phyloP scores from a whole-genome alignment of 306 rosid genomes.

The Luffa acutangula region DNA sequence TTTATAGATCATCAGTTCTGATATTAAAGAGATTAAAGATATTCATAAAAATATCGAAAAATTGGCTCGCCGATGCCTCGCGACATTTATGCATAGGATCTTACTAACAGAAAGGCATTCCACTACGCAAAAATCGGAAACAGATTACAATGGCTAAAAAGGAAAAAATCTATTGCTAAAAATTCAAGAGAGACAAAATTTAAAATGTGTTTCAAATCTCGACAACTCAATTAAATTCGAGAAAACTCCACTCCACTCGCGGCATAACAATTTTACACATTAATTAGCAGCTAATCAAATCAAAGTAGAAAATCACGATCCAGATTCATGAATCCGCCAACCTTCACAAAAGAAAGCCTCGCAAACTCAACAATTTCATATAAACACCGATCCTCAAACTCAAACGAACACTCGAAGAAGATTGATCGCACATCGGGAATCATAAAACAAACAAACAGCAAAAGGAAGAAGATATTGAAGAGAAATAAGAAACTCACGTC shows the following conservation, averaged over 20 bases:
- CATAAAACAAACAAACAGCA: background rate
- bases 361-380: background rate
- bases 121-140: background rate
- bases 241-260: background rate
- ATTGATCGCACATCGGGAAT: slow-evolving; percentile 3
- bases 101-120: background rate
- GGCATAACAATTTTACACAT: background rate
- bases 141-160: background rate
- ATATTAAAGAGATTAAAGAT: background rate
- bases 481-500: background rate
- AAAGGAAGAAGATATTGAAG: background rate
- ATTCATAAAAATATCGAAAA: background rate
- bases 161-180: background rate
- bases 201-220: background rate
- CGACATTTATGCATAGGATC: slow-evolving; percentile 3
- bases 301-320: slow-evolving; percentile 1
- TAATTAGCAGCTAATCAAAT: background rate
- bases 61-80: background rate
- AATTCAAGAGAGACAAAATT: background rate
- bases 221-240: background rate
- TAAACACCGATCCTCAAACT: background rate
- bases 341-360: background rate
- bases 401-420: background rate
- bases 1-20: background rate
- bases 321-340: background rate